A percentile compares a stretch with the other conserved stretches of the same genome.
phyloP scores from a whole-genome alignment of 208 protist species.

The Trichomonas gallinae region DNA sequence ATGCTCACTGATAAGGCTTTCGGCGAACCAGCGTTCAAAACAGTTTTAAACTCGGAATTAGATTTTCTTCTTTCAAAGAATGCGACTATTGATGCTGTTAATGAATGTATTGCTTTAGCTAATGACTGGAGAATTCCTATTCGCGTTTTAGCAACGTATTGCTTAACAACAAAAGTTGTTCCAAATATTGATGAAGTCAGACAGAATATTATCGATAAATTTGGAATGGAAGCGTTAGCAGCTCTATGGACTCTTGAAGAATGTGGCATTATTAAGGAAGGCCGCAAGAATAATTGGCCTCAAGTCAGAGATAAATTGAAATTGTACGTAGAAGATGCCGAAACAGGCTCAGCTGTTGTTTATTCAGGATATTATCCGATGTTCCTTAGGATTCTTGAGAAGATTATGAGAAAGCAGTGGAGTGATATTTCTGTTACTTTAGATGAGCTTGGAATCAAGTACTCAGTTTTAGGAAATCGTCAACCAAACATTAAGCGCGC shows the following conservation, averaged over 20 bases:
- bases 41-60: not conserved
- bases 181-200: not conserved
- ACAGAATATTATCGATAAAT: not conserved
- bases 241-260: not conserved
- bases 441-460: not conserved
- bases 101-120: not conserved
- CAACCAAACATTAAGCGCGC: not conserved
- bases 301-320: not conserved
- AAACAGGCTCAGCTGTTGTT: not conserved
- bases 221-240: not conserved
- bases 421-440: not conserved
- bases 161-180: not conserved
- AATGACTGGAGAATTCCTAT: not conserved
- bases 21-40: not conserved
- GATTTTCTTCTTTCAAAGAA: not conserved
- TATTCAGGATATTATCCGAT: not conserved
- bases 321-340: not conserved
- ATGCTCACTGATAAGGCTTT: not conserved
- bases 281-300: not conserved
- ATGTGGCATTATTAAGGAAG: not conserved
- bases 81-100: not conserved
- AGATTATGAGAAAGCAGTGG: not conserved
- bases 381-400: not conserved
- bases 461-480: not conserved
- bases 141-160: not conserved